Base-by-base conservation (phyloP, 805 yeast species). In the Kregervanrija fluxuum region DNA sequence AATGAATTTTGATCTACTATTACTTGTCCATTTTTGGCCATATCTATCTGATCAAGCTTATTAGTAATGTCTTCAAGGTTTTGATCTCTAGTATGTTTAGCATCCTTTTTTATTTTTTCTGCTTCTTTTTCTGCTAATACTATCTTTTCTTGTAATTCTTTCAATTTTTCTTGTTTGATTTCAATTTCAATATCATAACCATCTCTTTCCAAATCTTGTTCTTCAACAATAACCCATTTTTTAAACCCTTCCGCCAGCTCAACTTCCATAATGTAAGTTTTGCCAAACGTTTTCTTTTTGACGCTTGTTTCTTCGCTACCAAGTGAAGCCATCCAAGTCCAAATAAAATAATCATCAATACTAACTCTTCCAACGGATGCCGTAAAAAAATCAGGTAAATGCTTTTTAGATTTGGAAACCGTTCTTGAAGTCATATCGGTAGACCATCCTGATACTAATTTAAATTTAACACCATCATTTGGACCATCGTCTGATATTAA, bases 271-370 rank as follows among this genome's bases (percentile, higher is more conserved):
- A 88, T 86, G 45, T 86, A 70, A 0, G 95, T 80, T 51, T 93
- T 74, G 9, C 96, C 96, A 67, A 88, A 88, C 1, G 82, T 61
- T 31, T 74, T 73, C 60, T 84, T 84, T 53, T 79, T 79, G 17
- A 68, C 62, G 31, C 73, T 69, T 0, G 88, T 77, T 56, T 85
- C 84, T 57, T 88, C 96, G 31, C 80, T 72, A 0, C 86, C 86
- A 17, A 87, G 59, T 2, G 88, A 75, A 1, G 89, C 78, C 56
- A 87, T 68, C 96, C 96, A 88, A 0, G 95, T 77, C 96, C 96
- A 88, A 30, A 87, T 85, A 56, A 82, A 88, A 61, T 84, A 88
- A 61, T 88, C 96, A 61, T 86, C 95, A 14, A 88, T 77, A 5
- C 85, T 73, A 1, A 85, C 82, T 47, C 85, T 74, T 8, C 76